These are phyloP conservation scores for Metarhizium album DNA, from an alignment of 2,329 filamentous ascomycete species.

Conservation along the genomic window DNA sequence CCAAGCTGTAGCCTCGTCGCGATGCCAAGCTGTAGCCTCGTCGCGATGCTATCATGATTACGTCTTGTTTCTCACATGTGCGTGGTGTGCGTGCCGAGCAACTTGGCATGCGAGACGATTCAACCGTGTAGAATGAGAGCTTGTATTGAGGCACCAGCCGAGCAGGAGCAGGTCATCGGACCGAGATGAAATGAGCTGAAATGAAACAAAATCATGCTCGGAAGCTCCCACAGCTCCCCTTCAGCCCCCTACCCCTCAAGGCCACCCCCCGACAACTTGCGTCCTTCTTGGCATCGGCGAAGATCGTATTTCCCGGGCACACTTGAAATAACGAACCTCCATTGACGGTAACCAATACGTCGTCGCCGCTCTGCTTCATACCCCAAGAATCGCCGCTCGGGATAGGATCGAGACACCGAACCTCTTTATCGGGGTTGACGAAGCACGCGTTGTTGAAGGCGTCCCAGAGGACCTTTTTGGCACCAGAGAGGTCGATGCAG, in stretches of 20 bases:
- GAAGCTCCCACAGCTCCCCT: constrained; percentile 15
- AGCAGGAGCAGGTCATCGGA: too few species aligned
- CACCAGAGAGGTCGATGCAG: constrained; percentile 18
- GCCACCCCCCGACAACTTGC: constrained; percentile 14
- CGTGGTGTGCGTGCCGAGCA: not conserved
- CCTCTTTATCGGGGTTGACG: constrained; percentile 13
- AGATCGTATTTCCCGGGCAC: constrained; percentile 18
- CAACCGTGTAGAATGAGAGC: too few species aligned
- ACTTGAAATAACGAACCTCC: constrained; percentile 14
- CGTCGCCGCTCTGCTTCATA: constrained; percentile 12
- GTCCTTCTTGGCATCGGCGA: constrained; percentile 10
- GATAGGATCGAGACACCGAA: constrained; percentile 23
- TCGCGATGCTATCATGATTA: too few species aligned
- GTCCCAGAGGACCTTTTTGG: constrained; percentile 18
- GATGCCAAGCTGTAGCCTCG: too few species aligned
- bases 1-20: constrained; percentile 19
- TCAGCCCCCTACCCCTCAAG: constrained; percentile 15
- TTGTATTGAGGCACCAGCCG: too few species aligned
- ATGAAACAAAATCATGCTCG: not conserved
- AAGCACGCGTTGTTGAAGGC: constrained; percentile 22
- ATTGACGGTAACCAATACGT: constrained; percentile 16
- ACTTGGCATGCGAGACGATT: not conserved
- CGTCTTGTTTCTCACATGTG: too few species aligned
- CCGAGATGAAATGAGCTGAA: too few species aligned
- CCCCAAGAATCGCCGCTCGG: constrained; percentile 19